These are phyloP conservation scores for Collybia mongolica DNA, from an alignment of 768 basidiomycete genomes.

Conservation along the genomic window DNA sequence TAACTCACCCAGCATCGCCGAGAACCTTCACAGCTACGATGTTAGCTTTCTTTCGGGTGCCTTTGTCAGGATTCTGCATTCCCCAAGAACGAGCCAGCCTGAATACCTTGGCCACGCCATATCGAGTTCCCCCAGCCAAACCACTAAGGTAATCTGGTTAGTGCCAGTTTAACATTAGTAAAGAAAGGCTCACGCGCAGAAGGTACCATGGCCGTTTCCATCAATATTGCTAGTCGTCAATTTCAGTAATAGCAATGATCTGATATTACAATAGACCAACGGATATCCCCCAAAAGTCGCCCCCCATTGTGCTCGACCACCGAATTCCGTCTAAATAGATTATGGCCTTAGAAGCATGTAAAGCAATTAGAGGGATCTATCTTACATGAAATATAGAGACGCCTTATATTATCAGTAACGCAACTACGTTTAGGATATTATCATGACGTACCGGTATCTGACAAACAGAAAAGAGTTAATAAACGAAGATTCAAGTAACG, in stretches of 20 bases:
- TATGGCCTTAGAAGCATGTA: neutral
- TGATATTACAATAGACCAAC: neutral
- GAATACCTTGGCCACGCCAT: conserved; percentile 29
- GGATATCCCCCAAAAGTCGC: conserved; percentile 29
- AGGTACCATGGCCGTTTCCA: conserved; percentile 44
- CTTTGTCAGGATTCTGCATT: neutral
- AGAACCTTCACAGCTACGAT: conserved; percentile 13
- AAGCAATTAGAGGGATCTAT: neutral
- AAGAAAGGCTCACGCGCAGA: conserved; percentile 26
- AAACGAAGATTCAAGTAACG: neutral
- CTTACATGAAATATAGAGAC: conserved; percentile 5
- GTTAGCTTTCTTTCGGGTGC: neutral
- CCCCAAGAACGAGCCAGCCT: neutral
- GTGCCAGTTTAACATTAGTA: neutral
- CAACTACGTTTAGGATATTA: neutral
- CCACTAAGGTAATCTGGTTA: conserved; percentile 17
- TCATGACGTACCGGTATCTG: conserved; percentile 20
- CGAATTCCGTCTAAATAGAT: conserved; percentile 31
- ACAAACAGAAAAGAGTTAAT: neutral
- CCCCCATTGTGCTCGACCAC: conserved; percentile 41
- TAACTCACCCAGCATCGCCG: neutral
- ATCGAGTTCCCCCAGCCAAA: conserved; percentile 30
- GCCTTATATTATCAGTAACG: conserved; percentile 3
- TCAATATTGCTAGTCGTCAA: conserved; percentile 20
- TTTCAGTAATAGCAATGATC: neutral